These are phyloP conservation scores for Colletotrichum spinosum DNA, from an alignment of 2,329 filamentous ascomycete genomes.

Conservation along the genomic window DNA sequence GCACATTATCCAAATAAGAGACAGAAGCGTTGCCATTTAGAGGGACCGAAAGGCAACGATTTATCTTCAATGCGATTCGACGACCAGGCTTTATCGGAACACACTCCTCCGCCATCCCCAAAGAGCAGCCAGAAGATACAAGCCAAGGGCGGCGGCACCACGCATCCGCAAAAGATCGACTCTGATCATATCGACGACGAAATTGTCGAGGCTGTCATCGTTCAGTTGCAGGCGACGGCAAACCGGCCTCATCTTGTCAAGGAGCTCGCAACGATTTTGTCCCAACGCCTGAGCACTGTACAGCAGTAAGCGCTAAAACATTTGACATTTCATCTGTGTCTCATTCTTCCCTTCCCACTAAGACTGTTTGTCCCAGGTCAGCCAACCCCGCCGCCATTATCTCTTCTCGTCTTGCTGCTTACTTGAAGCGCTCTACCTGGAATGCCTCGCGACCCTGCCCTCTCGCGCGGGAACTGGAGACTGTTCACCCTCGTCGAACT, in stretches of 20 bases:
- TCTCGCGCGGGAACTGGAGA: conserved; percentile 91
- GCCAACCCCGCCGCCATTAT: conserved; percentile 96
- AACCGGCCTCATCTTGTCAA: conserved; percentile 96
- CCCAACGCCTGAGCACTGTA: conserved; percentile 81
- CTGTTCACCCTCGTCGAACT: conserved; percentile 91
- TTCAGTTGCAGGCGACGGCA: conserved; percentile 87
- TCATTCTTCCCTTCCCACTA: conserved; percentile 14
- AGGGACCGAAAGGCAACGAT: conserved; percentile 43
- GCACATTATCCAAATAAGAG: conserved; percentile 68
- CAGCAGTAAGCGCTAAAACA: conserved; percentile 80
- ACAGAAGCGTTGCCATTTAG: conserved; percentile 81
- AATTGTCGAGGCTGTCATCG: conserved; percentile 90
- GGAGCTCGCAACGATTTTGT: conserved; percentile 85
- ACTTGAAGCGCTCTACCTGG: conserved; percentile 89
- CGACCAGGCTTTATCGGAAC: conserved; percentile 64
- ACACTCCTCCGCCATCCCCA: conserved; percentile 73
- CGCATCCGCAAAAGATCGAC: conserved; percentile 55
- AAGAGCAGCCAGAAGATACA: neutral
- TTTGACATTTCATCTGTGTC: neutral
- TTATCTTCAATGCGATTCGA: conserved; percentile 38
- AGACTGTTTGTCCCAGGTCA: conserved; percentile 69
- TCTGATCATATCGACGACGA: conserved; percentile 91
- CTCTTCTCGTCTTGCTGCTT: conserved; percentile 89
- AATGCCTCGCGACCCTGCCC: conserved; percentile 84
- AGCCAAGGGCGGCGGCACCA: neutral